These are phyloP conservation scores for Cutaneotrichosporon sp. DNA, from an alignment of 1,284 basidiomycete species.

Conservation along the genomic window DNA sequence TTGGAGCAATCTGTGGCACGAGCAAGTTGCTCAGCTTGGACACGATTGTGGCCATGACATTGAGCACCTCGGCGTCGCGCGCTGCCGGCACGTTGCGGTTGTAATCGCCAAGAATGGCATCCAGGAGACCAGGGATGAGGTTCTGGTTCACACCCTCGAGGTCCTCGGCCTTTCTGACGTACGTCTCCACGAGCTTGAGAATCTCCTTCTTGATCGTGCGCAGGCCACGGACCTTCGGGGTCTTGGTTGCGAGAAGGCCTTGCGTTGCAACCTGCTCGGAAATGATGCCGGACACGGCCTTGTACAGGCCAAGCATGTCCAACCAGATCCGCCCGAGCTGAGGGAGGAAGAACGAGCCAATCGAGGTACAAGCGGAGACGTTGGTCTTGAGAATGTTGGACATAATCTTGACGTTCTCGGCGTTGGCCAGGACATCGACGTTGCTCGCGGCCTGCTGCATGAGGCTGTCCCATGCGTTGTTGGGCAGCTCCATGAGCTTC, in stretches of 20 bases:
- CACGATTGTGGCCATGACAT: slow-evolving; percentile 97
- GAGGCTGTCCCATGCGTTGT: slow-evolving; percentile 95
- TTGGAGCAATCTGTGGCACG: slow-evolving; percentile 91
- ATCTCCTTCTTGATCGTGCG: slow-evolving; percentile 99
- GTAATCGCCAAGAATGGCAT: slow-evolving; percentile 96
- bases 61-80: slow-evolving; percentile 93
- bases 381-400: slow-evolving; percentile 98
- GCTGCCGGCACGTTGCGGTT: slow-evolving; percentile 89
- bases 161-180: slow-evolving; percentile 94
- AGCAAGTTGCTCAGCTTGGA: slow-evolving; percentile 75
- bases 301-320: slow-evolving; percentile 98
- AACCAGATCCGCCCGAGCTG: slow-evolving; percentile 95
- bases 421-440: slow-evolving; percentile 83
- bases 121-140: slow-evolving; percentile 91
- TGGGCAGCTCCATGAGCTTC: slow-evolving; percentile 96
- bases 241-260: slow-evolving; percentile 89
- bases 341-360: slow-evolving; percentile 93
- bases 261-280: slow-evolving; percentile 85
- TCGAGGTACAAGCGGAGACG: slow-evolving; percentile 94
- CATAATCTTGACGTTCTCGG: slow-evolving; percentile 95
- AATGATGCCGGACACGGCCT: slow-evolving; percentile 96
- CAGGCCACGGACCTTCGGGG: slow-evolving; percentile 89
- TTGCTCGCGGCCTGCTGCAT: slow-evolving; percentile 94
- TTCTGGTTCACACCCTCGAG: slow-evolving; percentile 84
- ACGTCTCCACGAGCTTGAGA: slow-evolving; percentile 93